Evolutionary conservation across 1,284 basidiomycete species (phyloP).

Genomic region (Sanghuangporus weigelae): DNA sequence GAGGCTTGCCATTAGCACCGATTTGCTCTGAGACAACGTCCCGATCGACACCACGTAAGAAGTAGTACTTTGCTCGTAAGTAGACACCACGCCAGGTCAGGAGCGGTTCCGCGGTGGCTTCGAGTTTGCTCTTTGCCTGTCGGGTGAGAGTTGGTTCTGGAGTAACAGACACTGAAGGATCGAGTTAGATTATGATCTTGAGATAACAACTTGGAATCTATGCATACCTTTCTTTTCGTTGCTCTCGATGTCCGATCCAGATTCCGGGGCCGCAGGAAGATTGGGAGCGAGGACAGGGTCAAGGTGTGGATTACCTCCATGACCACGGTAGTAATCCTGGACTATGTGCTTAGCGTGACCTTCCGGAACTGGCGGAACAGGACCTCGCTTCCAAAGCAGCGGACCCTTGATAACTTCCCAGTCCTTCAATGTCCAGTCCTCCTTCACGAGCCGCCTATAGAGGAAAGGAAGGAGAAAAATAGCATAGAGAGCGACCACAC

Average conservation of each 20-base stretch:
- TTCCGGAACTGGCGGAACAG: background rate
- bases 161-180: too few species aligned
- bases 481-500: background rate
- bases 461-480: background rate
- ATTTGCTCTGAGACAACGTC: background rate
- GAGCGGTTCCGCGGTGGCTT: background rate
- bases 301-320: background rate
- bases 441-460: background rate
- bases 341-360: background rate
- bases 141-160: background rate
- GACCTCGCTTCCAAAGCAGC: background rate
- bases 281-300: background rate
- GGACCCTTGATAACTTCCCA: background rate
- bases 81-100: background rate
- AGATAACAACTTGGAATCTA: background rate
- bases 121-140: background rate
- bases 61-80: background rate
- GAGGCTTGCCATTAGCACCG: background rate
- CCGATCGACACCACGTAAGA: background rate
- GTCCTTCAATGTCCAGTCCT: background rate
- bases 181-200: background rate
- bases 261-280: background rate
- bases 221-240: background rate
- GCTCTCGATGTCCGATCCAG: background rate
- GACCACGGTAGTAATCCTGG: background rate